Evolutionary conservation across 2,329 filamentous ascomycete species (phyloP).

Genomic region (Phyllachora maydis): DNA sequence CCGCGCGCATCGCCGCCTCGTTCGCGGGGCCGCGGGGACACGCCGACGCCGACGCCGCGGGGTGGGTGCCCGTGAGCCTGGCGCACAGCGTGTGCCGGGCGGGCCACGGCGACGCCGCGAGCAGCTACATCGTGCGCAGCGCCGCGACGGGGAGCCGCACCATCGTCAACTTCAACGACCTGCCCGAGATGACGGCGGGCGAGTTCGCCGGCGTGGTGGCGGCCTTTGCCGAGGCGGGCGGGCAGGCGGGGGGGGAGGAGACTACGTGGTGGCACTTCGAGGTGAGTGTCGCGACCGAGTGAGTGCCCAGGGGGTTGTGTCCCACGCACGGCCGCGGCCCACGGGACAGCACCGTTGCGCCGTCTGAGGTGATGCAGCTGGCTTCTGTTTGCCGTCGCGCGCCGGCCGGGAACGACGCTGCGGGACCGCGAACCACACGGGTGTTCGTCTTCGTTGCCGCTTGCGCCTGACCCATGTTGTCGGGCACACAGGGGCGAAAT

Average conservation of each 20-base stretch:
- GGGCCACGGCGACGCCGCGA: constrained; percentile 32
- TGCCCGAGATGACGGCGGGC: constrained; percentile 42
- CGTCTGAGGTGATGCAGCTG: no score
- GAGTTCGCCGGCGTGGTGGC: constrained; percentile 25
- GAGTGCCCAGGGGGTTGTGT: no score
- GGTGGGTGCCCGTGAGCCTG: constrained; percentile 23
- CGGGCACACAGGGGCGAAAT: constrained; percentile 36
- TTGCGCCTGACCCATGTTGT: constrained; percentile 1
- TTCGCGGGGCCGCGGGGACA: constrained; percentile 20
- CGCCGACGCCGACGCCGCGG: no score
- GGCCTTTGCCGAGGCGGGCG: not conserved
- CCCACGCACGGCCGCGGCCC: no score
- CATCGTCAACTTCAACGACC: constrained; percentile 47
- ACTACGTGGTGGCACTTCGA: constrained; percentile 60
- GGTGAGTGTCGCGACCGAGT: no score
- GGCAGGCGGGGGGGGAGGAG: constrained; percentile 7
- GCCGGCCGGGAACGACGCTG: no score
- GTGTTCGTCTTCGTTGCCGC: constrained; percentile 1
- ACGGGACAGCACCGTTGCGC: no score
- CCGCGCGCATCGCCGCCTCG: constrained; percentile 28
- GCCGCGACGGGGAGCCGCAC: constrained; percentile 38
- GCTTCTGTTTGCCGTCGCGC: no score
- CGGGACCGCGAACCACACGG: no score
- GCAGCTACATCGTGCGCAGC: constrained; percentile 49
- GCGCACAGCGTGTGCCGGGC: constrained; percentile 37